phyloP scores from a whole-genome alignment of 345 rosid genomes.

The Citrus trifoliata region DNA sequence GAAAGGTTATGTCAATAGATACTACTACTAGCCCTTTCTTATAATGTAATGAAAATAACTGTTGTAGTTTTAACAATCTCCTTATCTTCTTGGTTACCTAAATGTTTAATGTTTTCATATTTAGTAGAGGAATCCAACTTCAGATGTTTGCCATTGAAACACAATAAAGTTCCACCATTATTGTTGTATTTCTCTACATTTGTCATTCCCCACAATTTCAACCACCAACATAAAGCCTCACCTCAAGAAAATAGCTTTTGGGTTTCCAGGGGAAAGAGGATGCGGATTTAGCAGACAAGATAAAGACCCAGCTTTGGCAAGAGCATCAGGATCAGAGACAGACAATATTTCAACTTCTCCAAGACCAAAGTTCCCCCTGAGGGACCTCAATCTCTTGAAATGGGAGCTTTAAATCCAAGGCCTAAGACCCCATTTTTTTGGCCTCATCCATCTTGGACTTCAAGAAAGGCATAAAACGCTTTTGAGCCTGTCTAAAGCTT shows the following conservation, averaged over 20 bases:
- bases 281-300: slow-evolving; percentile 47
- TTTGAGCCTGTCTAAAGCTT: slow-evolving; percentile 61
- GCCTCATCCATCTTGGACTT: slow-evolving; percentile 85
- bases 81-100: no score
- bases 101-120: no score
- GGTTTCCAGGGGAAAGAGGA: slow-evolving; percentile 82
- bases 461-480: slow-evolving; percentile 84
- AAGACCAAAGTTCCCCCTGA: slow-evolving; percentile 61
- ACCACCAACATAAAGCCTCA: slow-evolving; percentile 12
- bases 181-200: no score
- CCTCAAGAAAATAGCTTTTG: slow-evolving; percentile 70
- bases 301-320: slow-evolving; percentile 50
- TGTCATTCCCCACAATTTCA: no score
- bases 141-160: no score
- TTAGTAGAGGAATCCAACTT: no score
- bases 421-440: slow-evolving; percentile 58
- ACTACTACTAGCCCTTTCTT: no score
- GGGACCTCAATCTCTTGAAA: slow-evolving; percentile 89
- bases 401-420: slow-evolving; percentile 73
- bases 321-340: slow-evolving; percentile 39
- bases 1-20: no score
- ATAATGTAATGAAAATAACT: no score
- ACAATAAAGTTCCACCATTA: no score
- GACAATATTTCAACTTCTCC: slow-evolving; percentile 59
- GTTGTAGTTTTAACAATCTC: no score